Base-by-base conservation (phyloP, 495 filamentous ascomycete species). In the Rusavskia elegans region DNA sequence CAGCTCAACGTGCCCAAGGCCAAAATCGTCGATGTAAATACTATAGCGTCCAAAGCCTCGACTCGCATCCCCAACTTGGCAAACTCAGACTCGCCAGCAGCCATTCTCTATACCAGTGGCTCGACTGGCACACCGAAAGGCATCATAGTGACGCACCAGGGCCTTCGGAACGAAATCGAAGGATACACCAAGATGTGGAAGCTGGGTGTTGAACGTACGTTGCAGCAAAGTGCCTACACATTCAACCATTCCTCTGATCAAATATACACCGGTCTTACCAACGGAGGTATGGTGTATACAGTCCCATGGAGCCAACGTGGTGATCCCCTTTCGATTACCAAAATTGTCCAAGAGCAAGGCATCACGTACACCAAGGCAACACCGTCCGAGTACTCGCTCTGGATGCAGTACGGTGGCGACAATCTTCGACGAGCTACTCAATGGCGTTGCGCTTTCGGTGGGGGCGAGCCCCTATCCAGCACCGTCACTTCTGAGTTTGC, bases 81-180 rank as follows among this genome's bases (percentile, higher is more conserved):
- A 0, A 21, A 20, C n/a, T 23, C 61, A 23, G 52, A 53, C 37
- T 30, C 56, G 37, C 53, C 51, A 57, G 71, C 63, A 50, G 50
- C 58, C 25, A 57, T 78, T 1, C 57, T 77, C 11, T 68, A 60
- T 44, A 72, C 75, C 6, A 66, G 66, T 42, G 64, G 64, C n/a
- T 72, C 70, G 3, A 65, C 65, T 1, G 65, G 67, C 0, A 55
- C 32, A 0, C 66, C 69, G 0, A 73, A 72, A 27, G 70, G 68
- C 0, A 66, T 75, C 5, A 41, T 57, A 8, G 46, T 72, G 3
- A 52, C 30, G 1, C 70, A 74, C 39, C 50, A 57, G 0, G 54
- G 55, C 16, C 53, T 71, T 1, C 16, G 50, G 2, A 64, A 68
- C 25, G 53, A 69, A 4, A 52, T 69, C 10, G 62, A 68, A 45